phyloP scores from a whole-genome alignment of 352 stramenopile genomes.

The Phytophthora pisi region DNA sequence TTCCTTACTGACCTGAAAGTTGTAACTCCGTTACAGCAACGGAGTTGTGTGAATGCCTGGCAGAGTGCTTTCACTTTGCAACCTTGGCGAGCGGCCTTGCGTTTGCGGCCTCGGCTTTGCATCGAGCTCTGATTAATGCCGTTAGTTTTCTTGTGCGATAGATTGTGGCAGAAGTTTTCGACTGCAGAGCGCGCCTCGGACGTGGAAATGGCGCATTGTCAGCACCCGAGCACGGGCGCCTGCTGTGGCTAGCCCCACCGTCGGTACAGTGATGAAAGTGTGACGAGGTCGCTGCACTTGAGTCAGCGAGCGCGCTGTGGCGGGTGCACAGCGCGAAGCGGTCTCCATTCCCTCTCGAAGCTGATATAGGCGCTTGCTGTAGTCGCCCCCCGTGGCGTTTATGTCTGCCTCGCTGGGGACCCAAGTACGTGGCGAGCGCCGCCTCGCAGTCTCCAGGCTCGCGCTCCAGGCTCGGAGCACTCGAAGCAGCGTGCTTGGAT shows the following conservation, averaged over 20 bases:
- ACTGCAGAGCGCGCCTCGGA: not conserved
- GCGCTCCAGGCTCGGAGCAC: not conserved
- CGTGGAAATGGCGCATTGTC: slow-evolving; percentile 5
- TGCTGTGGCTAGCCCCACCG: slow-evolving; percentile 1
- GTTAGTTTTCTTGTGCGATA: not conserved
- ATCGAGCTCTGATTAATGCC: not conserved
- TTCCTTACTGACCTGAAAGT: not conserved
- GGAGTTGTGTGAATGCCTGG: too few relatives aligned
- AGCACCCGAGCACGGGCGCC: not conserved
- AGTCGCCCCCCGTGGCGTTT: slow-evolving; percentile 17
- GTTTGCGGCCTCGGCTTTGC: not conserved
- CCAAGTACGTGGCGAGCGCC: slow-evolving; percentile 17
- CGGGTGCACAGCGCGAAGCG: slow-evolving; percentile 18
- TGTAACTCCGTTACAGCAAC: not conserved
- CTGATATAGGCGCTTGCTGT: slow-evolving; percentile 19
- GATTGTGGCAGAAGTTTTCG: not conserved
- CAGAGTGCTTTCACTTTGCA: too few relatives aligned
- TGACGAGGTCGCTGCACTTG: not conserved
- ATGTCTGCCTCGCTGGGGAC: slow-evolving; percentile 8
- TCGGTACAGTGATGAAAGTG: slow-evolving; percentile 4
- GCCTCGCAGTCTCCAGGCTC: not conserved
- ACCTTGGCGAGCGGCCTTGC: not conserved
- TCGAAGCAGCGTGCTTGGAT: not conserved
- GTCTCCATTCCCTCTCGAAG: slow-evolving; percentile 20
- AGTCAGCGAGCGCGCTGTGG: not conserved